Evolutionary conservation across 805 yeast genomes (phyloP), one percentile per base, ranked within the genome.

Genomic region (Groenewaldozyma salmanticensis): DNA sequence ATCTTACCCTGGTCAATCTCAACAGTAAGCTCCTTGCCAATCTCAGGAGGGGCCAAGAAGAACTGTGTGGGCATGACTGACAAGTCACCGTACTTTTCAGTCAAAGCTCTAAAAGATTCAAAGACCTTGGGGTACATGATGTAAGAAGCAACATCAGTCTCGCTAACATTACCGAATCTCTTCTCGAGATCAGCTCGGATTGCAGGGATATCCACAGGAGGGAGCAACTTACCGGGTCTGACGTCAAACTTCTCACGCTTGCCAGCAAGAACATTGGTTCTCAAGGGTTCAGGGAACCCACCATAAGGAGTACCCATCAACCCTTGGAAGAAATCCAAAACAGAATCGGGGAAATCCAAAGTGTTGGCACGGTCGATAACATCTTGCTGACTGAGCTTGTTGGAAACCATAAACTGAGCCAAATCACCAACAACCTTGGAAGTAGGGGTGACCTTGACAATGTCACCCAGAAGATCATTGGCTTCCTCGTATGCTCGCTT

Each of bases 391-490:
- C 79, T 72, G 56, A 92, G 73, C 66, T 87, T 87, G 72, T 92
- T 92, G 36, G 95, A 77, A 46, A 92, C 98, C 98, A 92, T 92
- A 59, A 92, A 92, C 69, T 92, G 99, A n/a, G 98, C 98, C 66
- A 92, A 76, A 60, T 92, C 99, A 55, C 98, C 98, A 49, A 92
- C 99, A 57, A 92, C 98, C 72, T 92, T 92, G n/a, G 97, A 88
- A 19, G 98, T 92, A 46, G 99, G 99, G 7, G 99, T 92, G 40
- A 92, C 99, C 71, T 92, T 92, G 56, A 92, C 97, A 60, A 92
- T 76, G 62, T 92, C 99, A 49, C 99, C 99, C 50, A 92, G 73
- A 48, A 92, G 72, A 55, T 73, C 66, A 69, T 92, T 92, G 44
- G 98, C 98, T 52, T 79, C 81, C 63, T 80, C 81, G 67, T 92